These are phyloP conservation scores for Erucastrum elatum DNA, from an alignment of 345 rosid genomes.

Conservation along the genomic window DNA sequence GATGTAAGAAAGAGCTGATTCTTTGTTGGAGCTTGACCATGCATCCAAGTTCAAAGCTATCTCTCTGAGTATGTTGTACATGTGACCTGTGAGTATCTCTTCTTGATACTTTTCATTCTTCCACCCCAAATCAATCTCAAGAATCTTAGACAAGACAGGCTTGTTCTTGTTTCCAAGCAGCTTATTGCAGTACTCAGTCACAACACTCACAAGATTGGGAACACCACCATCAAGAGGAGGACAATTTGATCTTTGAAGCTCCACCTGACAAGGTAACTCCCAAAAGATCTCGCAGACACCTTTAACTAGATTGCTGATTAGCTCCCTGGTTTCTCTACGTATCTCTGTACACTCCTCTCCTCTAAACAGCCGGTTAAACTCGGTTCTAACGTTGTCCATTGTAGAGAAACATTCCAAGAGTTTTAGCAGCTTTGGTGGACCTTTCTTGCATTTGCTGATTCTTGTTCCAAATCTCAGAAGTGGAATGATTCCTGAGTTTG, in stretches of 20 bases:
- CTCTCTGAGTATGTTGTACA: conserved; percentile 57
- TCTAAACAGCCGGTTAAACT: conserved; percentile 65
- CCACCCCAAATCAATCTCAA: conserved; percentile 67
- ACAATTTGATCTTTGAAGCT: conserved; percentile 53
- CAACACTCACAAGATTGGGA: conserved; percentile 63
- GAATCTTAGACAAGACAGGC: conserved; percentile 55
- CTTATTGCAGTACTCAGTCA: conserved; percentile 67
- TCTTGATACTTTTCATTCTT: conserved; percentile 54
- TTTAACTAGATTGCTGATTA: conserved; percentile 54
- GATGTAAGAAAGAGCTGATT: conserved; percentile 52
- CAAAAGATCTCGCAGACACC: conserved; percentile 68
- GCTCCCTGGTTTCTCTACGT: conserved; percentile 56
- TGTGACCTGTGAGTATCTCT: conserved; percentile 48
- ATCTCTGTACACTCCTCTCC: conserved; percentile 54
- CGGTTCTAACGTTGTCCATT: conserved; percentile 56
- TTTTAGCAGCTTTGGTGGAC: conserved; percentile 63
- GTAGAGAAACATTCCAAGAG: conserved; percentile 61
- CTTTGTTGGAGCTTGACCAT: conserved; percentile 61
- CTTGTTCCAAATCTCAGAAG: conserved; percentile 66
- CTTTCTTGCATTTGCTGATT: conserved; percentile 57
- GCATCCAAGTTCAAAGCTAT: conserved; percentile 65
- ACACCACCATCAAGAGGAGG: conserved; percentile 61
- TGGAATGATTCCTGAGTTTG: conserved; percentile 44
- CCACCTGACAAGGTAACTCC: conserved; percentile 69
- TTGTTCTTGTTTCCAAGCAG: conserved; percentile 53